Base-by-base conservation (phyloP, 805 yeast genomes). In the Candida qinlingensis region DNA sequence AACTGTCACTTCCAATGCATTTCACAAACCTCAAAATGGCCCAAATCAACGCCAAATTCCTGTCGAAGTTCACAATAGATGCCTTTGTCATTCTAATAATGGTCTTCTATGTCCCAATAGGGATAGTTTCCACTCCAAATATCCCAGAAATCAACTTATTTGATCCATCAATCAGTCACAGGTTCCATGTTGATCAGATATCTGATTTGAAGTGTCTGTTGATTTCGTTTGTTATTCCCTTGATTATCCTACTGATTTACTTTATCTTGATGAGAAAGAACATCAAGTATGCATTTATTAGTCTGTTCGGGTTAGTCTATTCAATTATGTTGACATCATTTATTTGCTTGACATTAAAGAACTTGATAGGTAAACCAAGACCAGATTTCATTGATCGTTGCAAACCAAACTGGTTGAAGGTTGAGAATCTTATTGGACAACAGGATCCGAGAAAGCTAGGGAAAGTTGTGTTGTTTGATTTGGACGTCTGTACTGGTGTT, bases 321-420 rank as follows among this genome's bases (percentile, higher is more conserved):
- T 43, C 49, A 4, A 41, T 43, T 29, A 35, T 46, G 4, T 12
- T 49, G 10, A 55, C 57, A 2, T 48, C 50, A 1, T 43, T 53
- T n/a, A 43, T 54, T 8, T 50, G 56, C 8, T 45, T 53, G 56
- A 69, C 83, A 11, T 62, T 88, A 46, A 92, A 92, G 66, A 81
- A 84, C 59, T 79, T 85, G 79, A 79, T 92, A 45, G 96, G 96
- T 6, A 76, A 96, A 58, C 87, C 86, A 51, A 72, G 98, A 45
- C 98, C 98, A 0, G 98, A 92, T 67, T 87, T 91, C 60, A 64
- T 92, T 42, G 85, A 87, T 5, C 75, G 98, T 51, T 92, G 98
- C 65, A 62, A 74, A 29, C 96, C 96, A 1, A 66, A 68, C 26
- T 41, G 49, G 35, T 11, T 42, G 6, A 42, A 48, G 25, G 43